Evolutionary conservation across 306 rosid species (phyloP).

Genomic region (Crataegus laevigata): DNA sequence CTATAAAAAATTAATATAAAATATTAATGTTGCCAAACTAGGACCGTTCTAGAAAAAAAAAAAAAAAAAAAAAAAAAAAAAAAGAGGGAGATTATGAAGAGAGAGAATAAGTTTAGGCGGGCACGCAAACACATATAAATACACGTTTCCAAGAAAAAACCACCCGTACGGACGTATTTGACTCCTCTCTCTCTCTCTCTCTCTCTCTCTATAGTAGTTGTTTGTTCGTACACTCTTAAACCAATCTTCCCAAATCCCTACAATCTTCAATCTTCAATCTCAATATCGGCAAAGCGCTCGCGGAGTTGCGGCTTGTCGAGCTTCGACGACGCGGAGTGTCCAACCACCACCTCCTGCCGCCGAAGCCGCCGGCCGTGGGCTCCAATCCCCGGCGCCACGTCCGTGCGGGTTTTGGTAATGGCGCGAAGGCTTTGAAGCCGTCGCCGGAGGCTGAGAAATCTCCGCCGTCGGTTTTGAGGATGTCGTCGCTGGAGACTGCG

Average conservation of each 20-base stretch:
- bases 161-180: background rate
- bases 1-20: too few species aligned
- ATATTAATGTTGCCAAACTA: too few species aligned
- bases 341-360: background rate
- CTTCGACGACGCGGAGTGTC: background rate
- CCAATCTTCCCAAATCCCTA: slow-evolving; percentile 12
- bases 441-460: background rate
- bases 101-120: too few species aligned
- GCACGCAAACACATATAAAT: background rate
- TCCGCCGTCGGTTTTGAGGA: background rate
- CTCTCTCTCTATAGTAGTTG: background rate
- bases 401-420: background rate
- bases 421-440: slow-evolving; percentile 2
- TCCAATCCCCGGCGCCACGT: background rate
- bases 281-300: background rate
- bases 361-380: background rate
- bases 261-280: background rate
- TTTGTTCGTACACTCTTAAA: background rate
- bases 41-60: too few species aligned
- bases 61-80: too few species aligned
- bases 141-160: background rate
- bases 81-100: too few species aligned
- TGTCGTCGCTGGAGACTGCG: slow-evolving; percentile 8
- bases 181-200: background rate
- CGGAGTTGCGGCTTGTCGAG: background rate